Evolutionary conservation across 345 rosid species (phyloP), one percentile per base, ranked within the genome.

Genomic region (Populus davidiana): DNA sequence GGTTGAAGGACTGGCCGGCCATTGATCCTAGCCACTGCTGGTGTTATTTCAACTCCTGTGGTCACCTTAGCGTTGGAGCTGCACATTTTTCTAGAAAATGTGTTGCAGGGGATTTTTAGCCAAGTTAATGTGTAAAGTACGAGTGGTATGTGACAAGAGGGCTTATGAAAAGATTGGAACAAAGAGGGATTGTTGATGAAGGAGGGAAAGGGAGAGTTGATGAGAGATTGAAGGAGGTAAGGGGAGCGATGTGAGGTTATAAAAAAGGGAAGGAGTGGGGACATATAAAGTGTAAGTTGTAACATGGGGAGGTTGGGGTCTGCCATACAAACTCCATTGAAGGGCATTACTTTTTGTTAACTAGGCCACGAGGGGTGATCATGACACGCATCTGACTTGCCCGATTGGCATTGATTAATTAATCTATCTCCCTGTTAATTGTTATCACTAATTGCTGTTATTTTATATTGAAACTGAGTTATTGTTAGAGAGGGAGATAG

Each of bases 1-100:
- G 90, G 91, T 33, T 88, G 93, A 78, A 90, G 91, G 38, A 90
- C 93, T 0, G 90, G 89, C 11, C 91, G 83, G 76, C 91, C 93
- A 52, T 88, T 86, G 80, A 90, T 86, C 72, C 79, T 84, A 39
- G 89, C 77, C 38, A 78, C 75, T 35, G 71, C 61, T 3, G 80
- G 77, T 2, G 81, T 62, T 1, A 47, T 44, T 16, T 87, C 85
- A 52, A 82, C 39, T 49, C 84, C 84, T 67, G 78, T 64, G 78
- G 86, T 73, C 47, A 77, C 85, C 71, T 86, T 85, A 20, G 81
- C 81, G 74, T 88, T 75, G 14, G 83, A 85, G 85, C 79, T 82
- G 69, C 86, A 86, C 91, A 86, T 89, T 59, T 75, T 69, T 75
- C 18, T 14, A 29, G 35, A 8, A 14, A 17, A 16, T 44, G 29